Percentiles rank a stretch among this genome's conserved stretches.
phyloP scores from a whole-genome alignment of 2,329 filamentous ascomycete genomes.

The Myriosclerotinia duriaeana region DNA sequence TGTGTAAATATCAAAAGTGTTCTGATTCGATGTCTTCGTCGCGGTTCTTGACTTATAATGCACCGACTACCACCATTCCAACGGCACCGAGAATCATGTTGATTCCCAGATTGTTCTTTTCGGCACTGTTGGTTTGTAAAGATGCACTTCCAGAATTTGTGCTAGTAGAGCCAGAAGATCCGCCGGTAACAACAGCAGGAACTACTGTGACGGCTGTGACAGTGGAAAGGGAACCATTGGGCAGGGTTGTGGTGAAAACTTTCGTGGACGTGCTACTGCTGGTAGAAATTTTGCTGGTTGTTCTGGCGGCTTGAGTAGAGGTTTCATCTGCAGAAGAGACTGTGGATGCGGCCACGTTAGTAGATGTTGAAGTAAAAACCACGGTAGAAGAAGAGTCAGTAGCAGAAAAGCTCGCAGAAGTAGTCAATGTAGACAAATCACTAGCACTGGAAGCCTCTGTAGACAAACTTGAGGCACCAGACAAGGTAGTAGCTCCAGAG shows the following conservation, averaged over 20 bases:
- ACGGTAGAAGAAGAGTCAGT: conserved; percentile 19
- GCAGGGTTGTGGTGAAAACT: conserved; percentile 36
- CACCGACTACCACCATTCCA: conserved; percentile 30
- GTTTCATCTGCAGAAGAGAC: conserved; percentile 25
- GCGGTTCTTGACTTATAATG: conserved; percentile 26
- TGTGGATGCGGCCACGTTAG: conserved; percentile 21
- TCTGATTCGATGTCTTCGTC: conserved; percentile 13
- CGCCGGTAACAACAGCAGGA: conserved; percentile 31
- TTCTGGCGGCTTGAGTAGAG: conserved; percentile 24
- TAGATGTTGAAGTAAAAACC: conserved; percentile 26
- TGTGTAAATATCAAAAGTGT: conserved; percentile 24
- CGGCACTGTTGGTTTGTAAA: conserved; percentile 33
- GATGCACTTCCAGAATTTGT: conserved; percentile 31
- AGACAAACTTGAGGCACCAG: conserved; percentile 25
- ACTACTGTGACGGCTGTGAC: conserved; percentile 36
- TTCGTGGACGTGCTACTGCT: conserved; percentile 24
- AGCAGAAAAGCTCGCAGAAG: conserved; percentile 26
- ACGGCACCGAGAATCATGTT: conserved; percentile 33
- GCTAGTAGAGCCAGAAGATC: conserved; percentile 20
- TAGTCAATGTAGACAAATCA: conserved; percentile 22
- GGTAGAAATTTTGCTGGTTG: conserved; percentile 19
- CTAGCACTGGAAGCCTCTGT: conserved; percentile 31
- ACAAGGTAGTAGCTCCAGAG: conserved; percentile 25
- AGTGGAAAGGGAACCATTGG: conserved; percentile 33
- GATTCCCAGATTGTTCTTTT: conserved; percentile 26